Base-by-base conservation (phyloP, 2,329 filamentous ascomycete genomes). In the Cladosporium oxysporum region DNA sequence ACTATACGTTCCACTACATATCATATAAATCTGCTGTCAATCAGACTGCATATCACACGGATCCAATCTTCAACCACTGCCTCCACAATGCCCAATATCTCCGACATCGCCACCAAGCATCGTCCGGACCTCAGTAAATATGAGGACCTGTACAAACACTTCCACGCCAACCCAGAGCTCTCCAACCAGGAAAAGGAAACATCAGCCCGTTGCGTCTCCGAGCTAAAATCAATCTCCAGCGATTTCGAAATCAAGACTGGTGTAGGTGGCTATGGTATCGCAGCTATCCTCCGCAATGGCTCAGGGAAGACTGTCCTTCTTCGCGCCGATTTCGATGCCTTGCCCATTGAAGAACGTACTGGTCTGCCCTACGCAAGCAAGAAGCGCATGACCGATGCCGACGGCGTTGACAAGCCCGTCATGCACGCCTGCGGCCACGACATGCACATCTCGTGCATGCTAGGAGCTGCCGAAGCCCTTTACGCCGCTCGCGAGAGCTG, bases 351-450 rank as follows among this genome's bases (percentile, higher is more conserved):
- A 64, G 88, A 90, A 73, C 75, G 78, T 23, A 88, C 86, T 0
- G 82, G 80, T 0, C 75, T 90, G 0, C 71, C 77, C 0, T 90
- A 89, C 71, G 83, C 86, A 0, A 87, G 85, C 71, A 83, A 71
- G 14, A 78, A 70, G 11, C 79, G 80, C 72, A 77, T 76, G 35
- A 81, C 83, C 68, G 75, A 77, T 28, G 66, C 74, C 2, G 80
- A 84, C 10, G 85, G 85, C 0, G 73, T 78, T 0, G 77, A 81
- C 63, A 83, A 83, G 62, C 83, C 85, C 0, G 84, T 88, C 0
- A 90, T 90, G 88, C 88, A 90, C 74, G 88, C 87, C 26, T 90
- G 88, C 73, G 88, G 88, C 0, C 88, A 90, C 71, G 87, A 89
- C 69, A 85, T 88, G 79, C 88, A 91, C 72, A 84, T 90, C 29